These are phyloP conservation scores for Diaporthe sp. DNA, from an alignment of 2,329 filamentous ascomycete species.

Conservation along the genomic window DNA sequence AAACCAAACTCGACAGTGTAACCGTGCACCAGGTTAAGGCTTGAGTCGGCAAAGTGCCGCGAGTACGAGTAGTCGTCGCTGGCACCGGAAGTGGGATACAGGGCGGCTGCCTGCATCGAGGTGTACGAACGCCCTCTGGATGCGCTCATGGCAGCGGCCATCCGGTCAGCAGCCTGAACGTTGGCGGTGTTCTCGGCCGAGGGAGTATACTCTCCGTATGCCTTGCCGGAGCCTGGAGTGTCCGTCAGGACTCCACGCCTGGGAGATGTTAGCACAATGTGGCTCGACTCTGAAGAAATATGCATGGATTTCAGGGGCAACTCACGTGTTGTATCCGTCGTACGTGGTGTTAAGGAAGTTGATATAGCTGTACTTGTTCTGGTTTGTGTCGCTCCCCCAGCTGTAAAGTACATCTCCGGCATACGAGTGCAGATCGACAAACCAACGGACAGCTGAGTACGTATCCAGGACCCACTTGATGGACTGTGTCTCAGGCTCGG, in stretches of 20 bases:
- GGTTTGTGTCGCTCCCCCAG: slow-evolving; percentile 70
- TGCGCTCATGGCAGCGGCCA: slow-evolving; percentile 56
- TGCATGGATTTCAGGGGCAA: slow-evolving; percentile 42
- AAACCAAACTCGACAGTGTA: slow-evolving; percentile 64
- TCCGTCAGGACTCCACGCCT: slow-evolving; percentile 60
- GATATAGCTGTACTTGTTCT: slow-evolving; percentile 59
- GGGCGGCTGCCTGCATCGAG: slow-evolving; percentile 54
- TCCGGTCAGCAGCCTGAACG: slow-evolving; percentile 49
- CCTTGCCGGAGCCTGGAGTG: slow-evolving; percentile 45
- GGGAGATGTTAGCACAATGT: background rate
- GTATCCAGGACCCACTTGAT: slow-evolving; percentile 66
- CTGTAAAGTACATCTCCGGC: slow-evolving; percentile 66
- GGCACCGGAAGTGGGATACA: slow-evolving; percentile 62
- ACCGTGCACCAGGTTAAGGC: slow-evolving; percentile 55
- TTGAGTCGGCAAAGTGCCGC: slow-evolving; percentile 55
- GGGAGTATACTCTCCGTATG: slow-evolving; percentile 62
- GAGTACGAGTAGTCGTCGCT: slow-evolving; percentile 63
- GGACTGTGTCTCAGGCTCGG: slow-evolving; percentile 69
- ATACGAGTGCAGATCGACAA: slow-evolving; percentile 70
- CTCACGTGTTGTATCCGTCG: slow-evolving; percentile 51
- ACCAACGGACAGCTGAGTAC: slow-evolving; percentile 66
- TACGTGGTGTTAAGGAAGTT: slow-evolving; percentile 67
- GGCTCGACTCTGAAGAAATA: background rate
- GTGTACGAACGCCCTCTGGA: slow-evolving; percentile 55
- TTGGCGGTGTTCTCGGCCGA: slow-evolving; percentile 53